phyloP scores from a whole-genome alignment of 306 rosid genomes.

The Urtica urens region DNA sequence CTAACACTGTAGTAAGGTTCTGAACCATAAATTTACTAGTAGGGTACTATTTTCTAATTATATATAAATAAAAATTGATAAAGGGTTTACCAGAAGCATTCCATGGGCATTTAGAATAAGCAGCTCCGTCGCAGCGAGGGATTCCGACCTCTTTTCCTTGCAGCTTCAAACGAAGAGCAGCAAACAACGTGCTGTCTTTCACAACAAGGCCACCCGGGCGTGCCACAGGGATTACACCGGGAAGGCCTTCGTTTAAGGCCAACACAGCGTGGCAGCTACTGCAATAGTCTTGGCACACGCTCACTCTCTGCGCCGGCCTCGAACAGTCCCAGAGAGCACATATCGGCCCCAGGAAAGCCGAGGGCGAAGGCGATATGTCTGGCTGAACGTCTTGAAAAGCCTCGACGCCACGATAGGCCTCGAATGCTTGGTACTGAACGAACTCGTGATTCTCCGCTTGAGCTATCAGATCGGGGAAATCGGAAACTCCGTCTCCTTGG shows the following conservation, averaged over 20 bases:
- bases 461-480: constrained; percentile 26
- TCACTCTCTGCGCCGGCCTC: constrained; percentile 79
- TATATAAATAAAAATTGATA: no score
- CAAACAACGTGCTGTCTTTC: constrained; percentile 79
- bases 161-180: constrained; percentile 75
- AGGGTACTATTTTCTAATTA: no score
- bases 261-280: constrained; percentile 85
- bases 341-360: constrained; percentile 91
- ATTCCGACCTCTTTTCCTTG: constrained; percentile 93
- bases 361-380: constrained; percentile 81
- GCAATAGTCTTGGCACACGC: constrained; percentile 87
- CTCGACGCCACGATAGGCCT: constrained; percentile 27
- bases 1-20: no score
- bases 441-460: constrained; percentile 56
- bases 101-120: constrained; percentile 95
- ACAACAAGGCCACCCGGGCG: constrained; percentile 88
- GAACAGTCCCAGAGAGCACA: constrained; percentile 99
- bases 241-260: constrained; percentile 92
- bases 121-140: constrained; percentile 97
- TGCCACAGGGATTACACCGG: constrained; percentile 86
- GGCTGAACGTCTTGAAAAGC: constrained; percentile 55
- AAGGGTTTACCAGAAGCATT: constrained; percentile 83
- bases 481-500: constrained; percentile 2
- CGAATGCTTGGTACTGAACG: constrained; percentile 45
- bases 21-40: no score